Percentiles rank a stretch among this genome's conserved stretches.
Evolutionary conservation across 257 asterid genomes (phyloP).

Genomic region (Dorcoceras hygrometricum): DNA sequence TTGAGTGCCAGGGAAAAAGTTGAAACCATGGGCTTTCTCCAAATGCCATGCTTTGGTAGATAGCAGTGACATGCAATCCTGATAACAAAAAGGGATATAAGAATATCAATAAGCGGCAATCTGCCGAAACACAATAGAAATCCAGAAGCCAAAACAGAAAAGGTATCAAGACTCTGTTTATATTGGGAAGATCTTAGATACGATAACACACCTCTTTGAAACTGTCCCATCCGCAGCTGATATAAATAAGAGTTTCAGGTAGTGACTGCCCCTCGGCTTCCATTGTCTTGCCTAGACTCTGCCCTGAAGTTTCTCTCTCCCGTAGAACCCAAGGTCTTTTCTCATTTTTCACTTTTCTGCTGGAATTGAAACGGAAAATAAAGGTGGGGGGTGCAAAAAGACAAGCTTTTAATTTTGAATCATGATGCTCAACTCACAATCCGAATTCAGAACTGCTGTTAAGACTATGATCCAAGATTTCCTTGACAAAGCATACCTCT

Average conservation of each 20-base stretch:
- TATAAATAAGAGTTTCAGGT: slow-evolving; percentile 82
- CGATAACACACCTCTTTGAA: slow-evolving; percentile 60
- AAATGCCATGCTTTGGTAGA: slow-evolving; percentile 70
- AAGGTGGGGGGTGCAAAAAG: slow-evolving; percentile 20
- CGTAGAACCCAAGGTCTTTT: slow-evolving; percentile 92
- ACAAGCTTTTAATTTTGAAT: slow-evolving; percentile 20
- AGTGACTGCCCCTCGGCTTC: slow-evolving; percentile 48
- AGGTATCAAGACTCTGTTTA: not conserved
- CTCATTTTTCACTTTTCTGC: slow-evolving; percentile 47
- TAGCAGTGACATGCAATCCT: slow-evolving; percentile 80
- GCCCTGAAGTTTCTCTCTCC: slow-evolving; percentile 67
- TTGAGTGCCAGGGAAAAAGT: slow-evolving; percentile 90
- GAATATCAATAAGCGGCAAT: slow-evolving; percentile 16
- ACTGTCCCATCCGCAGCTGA: slow-evolving; percentile 97
- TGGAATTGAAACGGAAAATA: slow-evolving; percentile 35
- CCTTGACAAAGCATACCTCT: slow-evolving; percentile 45
- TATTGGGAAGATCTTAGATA: slow-evolving; percentile 12
- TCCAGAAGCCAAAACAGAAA: not conserved
- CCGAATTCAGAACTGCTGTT: slow-evolving; percentile 3
- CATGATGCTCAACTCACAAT: slow-evolving; percentile 15
- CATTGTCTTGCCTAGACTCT: slow-evolving; percentile 31
- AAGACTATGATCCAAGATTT: slow-evolving; percentile 21
- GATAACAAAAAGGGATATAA: slow-evolving; percentile 28
- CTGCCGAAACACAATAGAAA: not conserved
- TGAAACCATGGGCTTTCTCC: slow-evolving; percentile 84